These are phyloP conservation scores for Tephrocybe sp. DNA, from an alignment of 768 basidiomycete species.

Conservation along the genomic window DNA sequence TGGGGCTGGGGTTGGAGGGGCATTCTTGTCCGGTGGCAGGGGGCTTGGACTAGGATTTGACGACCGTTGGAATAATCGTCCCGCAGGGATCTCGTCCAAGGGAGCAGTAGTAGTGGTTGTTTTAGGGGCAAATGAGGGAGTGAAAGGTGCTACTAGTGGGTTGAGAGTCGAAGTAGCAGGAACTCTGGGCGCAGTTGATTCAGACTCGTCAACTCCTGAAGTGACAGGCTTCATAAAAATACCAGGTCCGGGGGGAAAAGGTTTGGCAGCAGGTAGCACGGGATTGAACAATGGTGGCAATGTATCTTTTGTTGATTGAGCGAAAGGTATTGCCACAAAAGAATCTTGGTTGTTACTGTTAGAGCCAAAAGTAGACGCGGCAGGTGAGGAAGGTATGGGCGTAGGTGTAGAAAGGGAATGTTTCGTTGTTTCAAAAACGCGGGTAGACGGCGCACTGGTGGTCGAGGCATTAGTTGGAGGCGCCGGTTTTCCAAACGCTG, in stretches of 20 bases:
- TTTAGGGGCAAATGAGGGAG: conserved; percentile 12
- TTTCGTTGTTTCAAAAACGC: conserved; percentile 3
- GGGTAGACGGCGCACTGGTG: not conserved
- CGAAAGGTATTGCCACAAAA: not conserved
- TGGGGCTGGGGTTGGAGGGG: conserved; percentile 16
- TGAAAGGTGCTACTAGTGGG: conserved; percentile 24
- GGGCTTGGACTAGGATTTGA: conserved; percentile 18
- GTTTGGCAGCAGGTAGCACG: not conserved
- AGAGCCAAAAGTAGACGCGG: not conserved
- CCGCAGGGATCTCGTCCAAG: not conserved
- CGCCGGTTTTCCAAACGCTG: conserved; percentile 19
- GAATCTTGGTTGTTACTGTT: not conserved
- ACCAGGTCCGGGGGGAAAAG: not conserved
- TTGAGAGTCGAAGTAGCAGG: conserved; percentile 11
- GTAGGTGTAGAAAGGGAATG: not conserved
- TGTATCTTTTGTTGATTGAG: conserved; percentile 13
- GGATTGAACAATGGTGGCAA: conserved; percentile 4
- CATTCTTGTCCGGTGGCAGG: conserved; percentile 3
- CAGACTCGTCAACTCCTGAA: not conserved
- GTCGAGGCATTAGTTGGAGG: conserved; percentile 6
- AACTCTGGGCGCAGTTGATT: not conserved
- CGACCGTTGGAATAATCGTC: conserved; percentile 8
- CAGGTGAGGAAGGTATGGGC: not conserved
- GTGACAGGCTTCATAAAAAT: not conserved
- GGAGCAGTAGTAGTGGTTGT: not conserved